Conservation (phyloP, 805 yeast genomes). For the Saturnispora silvae region DNA sequence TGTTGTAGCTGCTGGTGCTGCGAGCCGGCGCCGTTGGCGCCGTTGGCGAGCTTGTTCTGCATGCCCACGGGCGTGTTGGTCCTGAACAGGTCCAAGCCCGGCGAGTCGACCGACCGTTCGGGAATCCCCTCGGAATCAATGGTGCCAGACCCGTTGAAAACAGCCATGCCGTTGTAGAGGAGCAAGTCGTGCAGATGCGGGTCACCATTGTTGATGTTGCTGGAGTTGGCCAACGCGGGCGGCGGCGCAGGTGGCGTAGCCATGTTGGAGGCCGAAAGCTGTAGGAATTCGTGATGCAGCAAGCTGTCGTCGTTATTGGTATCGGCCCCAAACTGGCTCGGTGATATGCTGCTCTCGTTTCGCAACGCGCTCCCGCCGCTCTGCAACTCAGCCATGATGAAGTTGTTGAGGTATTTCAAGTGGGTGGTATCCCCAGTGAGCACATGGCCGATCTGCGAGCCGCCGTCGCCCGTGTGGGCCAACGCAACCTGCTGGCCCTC, state of each 20-base stretch:
- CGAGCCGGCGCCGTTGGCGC: too few species aligned
- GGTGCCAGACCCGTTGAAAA: constrained; percentile 9
- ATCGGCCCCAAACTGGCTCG: background rate
- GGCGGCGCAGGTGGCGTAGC: too few species aligned
- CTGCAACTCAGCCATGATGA: constrained; percentile 18
- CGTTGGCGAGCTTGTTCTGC: background rate
- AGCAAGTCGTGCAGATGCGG: constrained; percentile 3
- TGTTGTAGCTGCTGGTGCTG: background rate
- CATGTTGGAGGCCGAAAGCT: too few species aligned
- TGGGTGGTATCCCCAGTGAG: constrained; percentile 41
- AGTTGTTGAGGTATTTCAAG: constrained; percentile 26
- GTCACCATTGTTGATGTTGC: constrained; percentile 1
- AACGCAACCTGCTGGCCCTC: constrained; percentile 73
- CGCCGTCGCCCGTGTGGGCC: constrained; percentile 50
- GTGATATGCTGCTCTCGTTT: background rate
- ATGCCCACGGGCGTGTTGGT: background rate
- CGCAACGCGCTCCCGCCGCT: background rate
- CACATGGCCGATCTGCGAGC: constrained; percentile 57
- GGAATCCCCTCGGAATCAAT: constrained; percentile 10
- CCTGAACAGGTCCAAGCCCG: constrained; percentile 11
- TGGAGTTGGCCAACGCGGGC: too few species aligned
- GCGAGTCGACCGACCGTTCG: constrained; percentile 9
- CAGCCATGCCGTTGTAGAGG: constrained; percentile 6
- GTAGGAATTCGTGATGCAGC: too few species aligned
- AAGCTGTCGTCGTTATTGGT: constrained; percentile 11